Evolutionary conservation across 2,329 filamentous ascomycete species (phyloP), one percentile per base, ranked within the genome.

Genomic region (Rhynchosporium graminicola): DNA sequence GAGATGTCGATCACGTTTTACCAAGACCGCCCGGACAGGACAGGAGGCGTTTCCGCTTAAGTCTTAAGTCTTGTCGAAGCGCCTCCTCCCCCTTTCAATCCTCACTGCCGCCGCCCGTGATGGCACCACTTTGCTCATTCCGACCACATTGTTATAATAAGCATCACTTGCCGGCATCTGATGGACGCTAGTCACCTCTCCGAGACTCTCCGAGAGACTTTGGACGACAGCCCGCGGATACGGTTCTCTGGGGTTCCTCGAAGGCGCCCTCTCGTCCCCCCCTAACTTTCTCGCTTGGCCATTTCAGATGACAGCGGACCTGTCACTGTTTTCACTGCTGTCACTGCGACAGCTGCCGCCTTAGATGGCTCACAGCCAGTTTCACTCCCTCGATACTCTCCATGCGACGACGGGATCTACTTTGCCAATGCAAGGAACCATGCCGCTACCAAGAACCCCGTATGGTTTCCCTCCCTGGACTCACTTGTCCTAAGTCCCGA

Each of bases 351-450:
- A 40, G 43, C 43, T 58, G 29, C 56, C 26, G 54, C 58, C 58
- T 71, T 66, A 67, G 69, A 68, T 67, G 67, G 63, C 65, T 72
- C 69, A 71, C 57, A 47, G 70, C 68, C 62, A 68, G 71, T 73
- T 73, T 73, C 71, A 73, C 43, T 50, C 47, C 52, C 48, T 61
- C 67, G 62, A 72, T 42, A 40, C 40, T 48, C 50, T 61, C 67
- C 63, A 69, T 72, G 69, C 70, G 68, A 68, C 68, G 61, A 64
- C 70, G 69, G 69, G 70, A 72, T 71, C 69, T 62, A 56, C 70
- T 67, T 61, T 69, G 63, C 67, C 69, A 69, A 54, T 46, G 40
- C 38, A 28, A 48, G 26, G 40, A 20, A 20, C 20, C 20, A 20
- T 20, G 20, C 20, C 20, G 20, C 20, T 57, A 28, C 26, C 54